A percentile compares a stretch with the other conserved stretches of the same genome.
phyloP scores from a whole-genome alignment of 139 green algal genomes.

The Chlamydomonas incerta region DNA sequence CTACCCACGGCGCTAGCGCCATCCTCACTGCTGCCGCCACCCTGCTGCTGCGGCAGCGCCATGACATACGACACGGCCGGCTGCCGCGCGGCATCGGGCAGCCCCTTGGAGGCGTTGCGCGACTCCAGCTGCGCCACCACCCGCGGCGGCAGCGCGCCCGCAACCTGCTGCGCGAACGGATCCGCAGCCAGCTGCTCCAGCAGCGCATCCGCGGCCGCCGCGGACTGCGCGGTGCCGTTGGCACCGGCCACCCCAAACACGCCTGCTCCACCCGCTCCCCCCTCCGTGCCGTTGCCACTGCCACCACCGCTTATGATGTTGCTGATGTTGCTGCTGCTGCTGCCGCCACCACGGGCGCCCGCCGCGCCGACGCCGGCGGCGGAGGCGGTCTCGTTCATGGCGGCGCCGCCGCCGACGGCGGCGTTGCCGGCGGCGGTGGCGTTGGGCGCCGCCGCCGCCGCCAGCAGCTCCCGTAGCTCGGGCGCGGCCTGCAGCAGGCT shows the following conservation, averaged over 20 bases:
- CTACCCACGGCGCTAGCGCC: too few relatives aligned
- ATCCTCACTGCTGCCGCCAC: too few relatives aligned
- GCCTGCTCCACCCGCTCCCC: neutral
- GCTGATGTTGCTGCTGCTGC: neutral
- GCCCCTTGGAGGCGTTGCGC: neutral
- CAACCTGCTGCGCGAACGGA: neutral
- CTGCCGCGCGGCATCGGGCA: slow-evolving; percentile 23
- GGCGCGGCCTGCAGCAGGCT: slow-evolving; percentile 41
- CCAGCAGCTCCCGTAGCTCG: slow-evolving; percentile 43
- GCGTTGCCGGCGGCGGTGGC: neutral
- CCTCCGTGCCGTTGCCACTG: neutral
- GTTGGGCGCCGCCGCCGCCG: neutral
- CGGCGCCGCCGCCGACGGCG: too few relatives aligned
- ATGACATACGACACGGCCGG: slow-evolving; percentile 9
- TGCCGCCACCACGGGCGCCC: neutral
- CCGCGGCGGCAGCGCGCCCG: neutral
- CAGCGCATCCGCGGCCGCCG: neutral
- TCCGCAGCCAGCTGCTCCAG: neutral
- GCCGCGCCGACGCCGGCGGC: too few relatives aligned
- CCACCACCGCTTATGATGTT: neutral
- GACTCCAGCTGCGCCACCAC: too few relatives aligned
- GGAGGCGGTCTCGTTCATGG: neutral
- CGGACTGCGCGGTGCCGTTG: too few relatives aligned
- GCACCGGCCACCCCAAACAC: too few relatives aligned
- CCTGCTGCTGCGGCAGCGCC: neutral